Evolutionary conservation across 176 grass and related monocot species (phyloP).

Genomic region (Hyparrhenia diplandra): DNA sequence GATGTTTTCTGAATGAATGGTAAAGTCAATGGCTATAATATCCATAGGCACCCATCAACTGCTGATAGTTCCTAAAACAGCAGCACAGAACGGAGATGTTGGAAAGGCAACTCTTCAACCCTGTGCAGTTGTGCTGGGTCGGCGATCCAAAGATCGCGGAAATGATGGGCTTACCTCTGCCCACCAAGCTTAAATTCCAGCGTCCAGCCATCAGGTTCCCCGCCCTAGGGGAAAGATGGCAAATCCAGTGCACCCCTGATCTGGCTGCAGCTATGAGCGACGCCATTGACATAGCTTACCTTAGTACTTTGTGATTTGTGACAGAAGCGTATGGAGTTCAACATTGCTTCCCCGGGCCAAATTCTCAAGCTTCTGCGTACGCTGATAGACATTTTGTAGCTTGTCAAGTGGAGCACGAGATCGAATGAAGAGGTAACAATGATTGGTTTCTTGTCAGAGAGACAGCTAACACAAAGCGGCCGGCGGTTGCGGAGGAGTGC

Average conservation of each 20-base stretch:
- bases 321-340: slow-evolving; percentile 12
- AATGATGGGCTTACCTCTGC: not conserved
- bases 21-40: slow-evolving; percentile 34
- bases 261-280: slow-evolving; percentile 60
- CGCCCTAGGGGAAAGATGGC: slow-evolving; percentile 23
- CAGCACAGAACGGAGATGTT: slow-evolving; percentile 31
- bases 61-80: slow-evolving; percentile 2
- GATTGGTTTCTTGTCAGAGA: slow-evolving; percentile 1
- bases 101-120: not conserved
- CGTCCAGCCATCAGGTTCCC: slow-evolving; percentile 33
- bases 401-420: not conserved
- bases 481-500: not conserved
- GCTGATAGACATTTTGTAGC: not conserved
- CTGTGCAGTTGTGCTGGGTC: slow-evolving; percentile 15
- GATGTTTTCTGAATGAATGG: slow-evolving; percentile 50
- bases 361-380: not conserved
- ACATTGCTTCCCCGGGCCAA: slow-evolving; percentile 1
- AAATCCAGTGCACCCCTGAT: slow-evolving; percentile 51
- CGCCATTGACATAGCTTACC: slow-evolving; percentile 34
- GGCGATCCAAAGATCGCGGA: slow-evolving; percentile 10
- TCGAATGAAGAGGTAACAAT: not conserved
- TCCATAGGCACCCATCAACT: slow-evolving; percentile 26
- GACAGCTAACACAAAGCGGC: not conserved
- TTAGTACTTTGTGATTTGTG: not conserved
- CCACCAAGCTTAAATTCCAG: slow-evolving; percentile 34